Evolutionary conservation across 2,329 filamentous ascomycete genomes (phyloP), one percentile per base, ranked within the genome.

Genomic region (Penicillium sp.): DNA sequence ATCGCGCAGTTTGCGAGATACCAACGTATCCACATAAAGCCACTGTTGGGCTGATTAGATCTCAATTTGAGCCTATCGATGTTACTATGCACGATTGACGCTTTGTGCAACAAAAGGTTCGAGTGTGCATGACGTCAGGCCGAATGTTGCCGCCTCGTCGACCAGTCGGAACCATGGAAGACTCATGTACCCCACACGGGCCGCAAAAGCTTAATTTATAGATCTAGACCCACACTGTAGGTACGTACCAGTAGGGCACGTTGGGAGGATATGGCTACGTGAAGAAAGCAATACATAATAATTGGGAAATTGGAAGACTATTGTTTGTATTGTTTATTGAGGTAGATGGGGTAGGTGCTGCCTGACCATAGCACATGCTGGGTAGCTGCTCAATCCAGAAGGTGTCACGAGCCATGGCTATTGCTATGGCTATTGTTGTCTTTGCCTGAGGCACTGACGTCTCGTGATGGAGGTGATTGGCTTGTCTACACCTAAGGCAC

Each of bases 141-240:
- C 14, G 30, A 38, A 19, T 3, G 31, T 11, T 12, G 3, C 29
- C 27, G 18, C n/a, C 11, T 8, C 8, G 22, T 25, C 22, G 4
- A 25, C 22, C 22, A 25, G 3, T 25, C 22, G 22, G 22, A 22
- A 22, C 19, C 19, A 3, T 22, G 19, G 19, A 25, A 25, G 37
- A 19, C 12, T 35, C 39, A 41, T 35, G 39, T 18, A 27, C 40
- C 14, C 46, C 39, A 44, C 46, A 14, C 46, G 46, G 46, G 46
- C 46, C 46, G 46, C 40, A 44, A 49, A 49, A 8, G 46, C 40
- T 49, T 49, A 49, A 31, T 28, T 4, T 16, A 37, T 43, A 30
- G 46, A 46, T 35, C 16, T 36, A 13, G 13, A 18, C 14, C 25
- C 30, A 25, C 45, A 47, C 5, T 25, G 8, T 25, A 22, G 19